Percentiles rank a stretch among this genome's conserved stretches.
These are phyloP conservation scores for Fusarium sambucinum DNA, from an alignment of 2,329 filamentous ascomycete species.

Conservation along the genomic window DNA sequence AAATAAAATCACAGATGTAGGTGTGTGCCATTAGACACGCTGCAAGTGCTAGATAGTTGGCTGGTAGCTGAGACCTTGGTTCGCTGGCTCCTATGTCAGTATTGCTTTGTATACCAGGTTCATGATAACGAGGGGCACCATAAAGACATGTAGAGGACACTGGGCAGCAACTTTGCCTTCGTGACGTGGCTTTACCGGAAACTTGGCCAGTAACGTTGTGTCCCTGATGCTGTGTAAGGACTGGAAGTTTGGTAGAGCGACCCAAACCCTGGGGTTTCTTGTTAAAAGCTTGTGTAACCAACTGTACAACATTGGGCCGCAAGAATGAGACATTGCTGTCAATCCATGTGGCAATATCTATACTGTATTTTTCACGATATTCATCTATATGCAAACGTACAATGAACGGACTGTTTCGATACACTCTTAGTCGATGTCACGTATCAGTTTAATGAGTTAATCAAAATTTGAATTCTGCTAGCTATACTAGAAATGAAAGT, in stretches of 20 bases:
- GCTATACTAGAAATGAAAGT: background rate
- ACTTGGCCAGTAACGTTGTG: background rate
- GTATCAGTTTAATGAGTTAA: too few species aligned
- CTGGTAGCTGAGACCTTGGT: background rate
- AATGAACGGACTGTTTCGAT: too few species aligned
- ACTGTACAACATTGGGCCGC: background rate
- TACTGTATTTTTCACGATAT: too few species aligned
- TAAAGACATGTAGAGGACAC: too few species aligned
- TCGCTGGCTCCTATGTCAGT: background rate
- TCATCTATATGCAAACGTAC: too few species aligned
- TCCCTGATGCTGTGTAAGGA: background rate
- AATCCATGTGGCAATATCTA: background rate
- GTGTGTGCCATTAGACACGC: background rate
- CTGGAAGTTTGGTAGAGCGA: background rate
- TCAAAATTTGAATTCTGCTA: constrained; percentile 5
- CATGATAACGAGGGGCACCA: background rate
- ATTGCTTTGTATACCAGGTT: background rate
- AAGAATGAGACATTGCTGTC: background rate
- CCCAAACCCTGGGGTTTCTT: background rate
- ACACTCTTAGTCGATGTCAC: background rate
- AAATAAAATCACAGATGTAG: background rate
- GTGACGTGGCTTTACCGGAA: background rate
- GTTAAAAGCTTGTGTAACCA: background rate
- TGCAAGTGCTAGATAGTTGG: background rate
- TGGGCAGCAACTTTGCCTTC: background rate